Conservation (phyloP, 805 yeast species). For the Myxozyma vanderwaltii region DNA sequence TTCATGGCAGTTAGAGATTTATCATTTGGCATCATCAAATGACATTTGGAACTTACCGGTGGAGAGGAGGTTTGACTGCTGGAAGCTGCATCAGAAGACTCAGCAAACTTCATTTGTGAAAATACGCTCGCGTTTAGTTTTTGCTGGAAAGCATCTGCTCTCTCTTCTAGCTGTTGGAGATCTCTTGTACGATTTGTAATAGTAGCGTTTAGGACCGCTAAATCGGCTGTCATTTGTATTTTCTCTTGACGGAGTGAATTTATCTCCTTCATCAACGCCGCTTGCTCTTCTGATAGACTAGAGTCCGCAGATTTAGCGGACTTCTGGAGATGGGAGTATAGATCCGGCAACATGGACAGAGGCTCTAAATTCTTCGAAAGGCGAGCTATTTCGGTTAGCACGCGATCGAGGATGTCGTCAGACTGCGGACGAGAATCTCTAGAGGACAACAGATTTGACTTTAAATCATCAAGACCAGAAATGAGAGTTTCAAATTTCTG, state of each 20-base stretch:
- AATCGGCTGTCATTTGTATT: conserved; percentile 31
- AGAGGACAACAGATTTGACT: neutral
- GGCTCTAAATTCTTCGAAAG: conserved; percentile 19
- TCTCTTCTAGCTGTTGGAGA: conserved; percentile 39
- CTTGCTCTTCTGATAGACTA: conserved; percentile 29
- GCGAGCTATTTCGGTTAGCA: conserved; percentile 13
- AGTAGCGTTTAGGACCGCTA: conserved; percentile 37
- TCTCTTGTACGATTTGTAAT: conserved; percentile 39
- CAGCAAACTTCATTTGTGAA: neutral
- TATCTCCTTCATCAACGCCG: conserved; percentile 31
- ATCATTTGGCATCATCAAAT: neutral
- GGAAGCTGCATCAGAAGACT: neutral
- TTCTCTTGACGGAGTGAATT: conserved; percentile 32
- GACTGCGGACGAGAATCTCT: conserved; percentile 16
- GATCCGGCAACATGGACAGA: conserved; percentile 17
- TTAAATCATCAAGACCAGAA: conserved; percentile 12
- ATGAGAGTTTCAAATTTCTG: neutral
- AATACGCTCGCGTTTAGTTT: conserved; percentile 35
- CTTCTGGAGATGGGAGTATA: conserved; percentile 11
- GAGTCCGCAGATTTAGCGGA: conserved; percentile 32
- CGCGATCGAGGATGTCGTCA: conserved; percentile 21
- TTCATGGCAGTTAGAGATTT: neutral
- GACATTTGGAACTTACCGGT: neutral
- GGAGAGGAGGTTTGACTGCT: neutral
- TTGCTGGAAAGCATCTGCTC: conserved; percentile 38